Percentiles rank a stretch among this genome's conserved stretches.
These are phyloP conservation scores for Daedaleopsis sinensis DNA, from an alignment of 768 basidiomycete genomes.

Conservation along the genomic window DNA sequence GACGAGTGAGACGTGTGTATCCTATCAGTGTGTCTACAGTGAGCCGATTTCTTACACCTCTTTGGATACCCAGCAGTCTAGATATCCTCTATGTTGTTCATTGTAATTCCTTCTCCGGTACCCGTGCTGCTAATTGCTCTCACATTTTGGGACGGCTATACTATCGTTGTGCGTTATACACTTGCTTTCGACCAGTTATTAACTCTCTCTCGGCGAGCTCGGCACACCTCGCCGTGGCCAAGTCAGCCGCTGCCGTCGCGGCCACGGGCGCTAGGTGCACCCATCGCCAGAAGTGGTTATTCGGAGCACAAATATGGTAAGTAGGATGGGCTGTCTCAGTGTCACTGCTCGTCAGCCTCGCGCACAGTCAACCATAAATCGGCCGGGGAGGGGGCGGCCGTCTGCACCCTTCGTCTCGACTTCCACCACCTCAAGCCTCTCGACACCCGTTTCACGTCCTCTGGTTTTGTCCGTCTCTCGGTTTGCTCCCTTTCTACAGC, in stretches of 20 bases:
- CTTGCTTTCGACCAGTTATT: constrained; percentile 11
- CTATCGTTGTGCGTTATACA: constrained; percentile 18
- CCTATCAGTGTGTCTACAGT: constrained; percentile 10
- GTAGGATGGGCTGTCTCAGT: constrained; percentile 5
- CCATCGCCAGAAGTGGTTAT: neutral
- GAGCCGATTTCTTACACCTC: constrained; percentile 6
- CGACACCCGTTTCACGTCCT: neutral
- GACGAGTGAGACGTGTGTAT: constrained; percentile 35
- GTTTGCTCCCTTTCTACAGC: constrained; percentile 8
- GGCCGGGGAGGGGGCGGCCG: neutral
- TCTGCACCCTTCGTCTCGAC: neutral
- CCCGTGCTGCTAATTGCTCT: constrained; percentile 14
- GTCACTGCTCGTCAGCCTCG: constrained; percentile 8
- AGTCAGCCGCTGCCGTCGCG: neutral
- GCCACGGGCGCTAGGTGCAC: neutral
- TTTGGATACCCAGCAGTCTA: constrained; percentile 30
- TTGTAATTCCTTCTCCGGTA: constrained; percentile 18
- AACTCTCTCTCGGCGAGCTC: neutral
- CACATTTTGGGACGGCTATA: constrained; percentile 14
- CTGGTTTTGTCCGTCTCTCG: constrained; percentile 8
- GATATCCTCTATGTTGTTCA: constrained; percentile 26
- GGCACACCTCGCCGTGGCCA: no score
- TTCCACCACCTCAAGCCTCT: neutral
- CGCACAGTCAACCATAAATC: constrained; percentile 9
- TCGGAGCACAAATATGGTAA: constrained; percentile 9